These are phyloP conservation scores for Moesziomyces parantarcticus DNA, from an alignment of 1,284 basidiomycete species.

Conservation along the genomic window DNA sequence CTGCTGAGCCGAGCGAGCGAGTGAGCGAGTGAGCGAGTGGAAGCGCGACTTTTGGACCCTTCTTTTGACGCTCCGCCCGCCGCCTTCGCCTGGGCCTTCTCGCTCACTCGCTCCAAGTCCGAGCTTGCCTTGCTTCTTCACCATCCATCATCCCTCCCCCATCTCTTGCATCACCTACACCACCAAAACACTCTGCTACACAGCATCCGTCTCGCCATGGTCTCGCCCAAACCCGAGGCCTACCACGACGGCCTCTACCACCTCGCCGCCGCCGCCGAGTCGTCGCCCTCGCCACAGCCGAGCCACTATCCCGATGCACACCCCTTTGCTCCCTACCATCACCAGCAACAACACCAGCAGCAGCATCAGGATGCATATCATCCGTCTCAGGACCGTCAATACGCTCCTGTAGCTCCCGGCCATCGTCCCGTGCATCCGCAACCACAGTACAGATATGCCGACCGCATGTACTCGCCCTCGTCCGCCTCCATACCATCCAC, in stretches of 20 bases:
- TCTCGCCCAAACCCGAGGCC: constrained; percentile 34
- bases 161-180: neutral
- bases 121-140: too few species aligned
- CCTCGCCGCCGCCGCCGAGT: constrained; percentile 39
- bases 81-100: too few species aligned
- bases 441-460: constrained; percentile 27
- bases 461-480: constrained; percentile 20
- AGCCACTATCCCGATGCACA: constrained; percentile 19
- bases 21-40: too few species aligned
- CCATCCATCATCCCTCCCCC: too few species aligned
- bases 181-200: too few species aligned
- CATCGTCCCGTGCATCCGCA: constrained; percentile 21
- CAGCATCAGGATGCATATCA: constrained; percentile 9
- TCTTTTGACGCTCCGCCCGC: too few species aligned
- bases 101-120: too few species aligned
- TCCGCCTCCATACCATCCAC: constrained; percentile 11
- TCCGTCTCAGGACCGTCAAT: constrained; percentile 17
- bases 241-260: constrained; percentile 50
- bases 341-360: constrained; percentile 8
- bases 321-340: constrained; percentile 10
- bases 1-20: too few species aligned
- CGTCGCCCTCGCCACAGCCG: constrained; percentile 36
- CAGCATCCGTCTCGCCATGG: too few species aligned
- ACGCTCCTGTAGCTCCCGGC: constrained; percentile 3
- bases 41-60: too few species aligned